These are phyloP conservation scores for Syzygium grande DNA, from an alignment of 345 rosid species.

Conservation along the genomic window DNA sequence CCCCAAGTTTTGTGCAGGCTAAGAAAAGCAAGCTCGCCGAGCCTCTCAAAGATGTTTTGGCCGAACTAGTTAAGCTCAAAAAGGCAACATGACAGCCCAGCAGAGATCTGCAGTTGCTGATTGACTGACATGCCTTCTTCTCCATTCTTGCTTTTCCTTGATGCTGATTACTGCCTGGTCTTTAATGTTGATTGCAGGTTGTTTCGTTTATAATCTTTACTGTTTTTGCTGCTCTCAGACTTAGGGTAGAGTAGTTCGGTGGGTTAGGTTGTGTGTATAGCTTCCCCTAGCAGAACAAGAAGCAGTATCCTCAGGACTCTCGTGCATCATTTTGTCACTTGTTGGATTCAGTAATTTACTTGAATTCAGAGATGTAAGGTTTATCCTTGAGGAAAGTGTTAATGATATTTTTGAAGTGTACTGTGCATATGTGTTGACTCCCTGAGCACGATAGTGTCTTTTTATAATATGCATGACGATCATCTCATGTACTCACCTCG, in stretches of 20 bases:
- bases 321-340: neutral
- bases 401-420: neutral
- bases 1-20: slow-evolving; percentile 20
- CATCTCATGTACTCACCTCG: neutral
- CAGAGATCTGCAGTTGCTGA: neutral
- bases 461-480: neutral
- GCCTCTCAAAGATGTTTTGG: slow-evolving; percentile 30
- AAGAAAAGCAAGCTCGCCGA: slow-evolving; percentile 22
- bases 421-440: neutral
- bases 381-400: neutral
- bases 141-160: neutral
- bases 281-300: neutral
- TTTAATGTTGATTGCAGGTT: neutral
- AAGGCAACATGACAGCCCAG: slow-evolving; percentile 5
- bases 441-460: neutral
- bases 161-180: neutral
- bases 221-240: neutral
- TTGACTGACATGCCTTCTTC: neutral
- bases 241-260: neutral
- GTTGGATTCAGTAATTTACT: neutral
- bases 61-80: slow-evolving; percentile 27
- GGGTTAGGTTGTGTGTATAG: neutral
- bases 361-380: neutral
- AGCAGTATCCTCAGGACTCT: neutral
- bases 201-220: neutral